These are phyloP conservation scores for Mallotus japonicus DNA, from an alignment of 441 rosid species.

Conservation along the genomic window DNA sequence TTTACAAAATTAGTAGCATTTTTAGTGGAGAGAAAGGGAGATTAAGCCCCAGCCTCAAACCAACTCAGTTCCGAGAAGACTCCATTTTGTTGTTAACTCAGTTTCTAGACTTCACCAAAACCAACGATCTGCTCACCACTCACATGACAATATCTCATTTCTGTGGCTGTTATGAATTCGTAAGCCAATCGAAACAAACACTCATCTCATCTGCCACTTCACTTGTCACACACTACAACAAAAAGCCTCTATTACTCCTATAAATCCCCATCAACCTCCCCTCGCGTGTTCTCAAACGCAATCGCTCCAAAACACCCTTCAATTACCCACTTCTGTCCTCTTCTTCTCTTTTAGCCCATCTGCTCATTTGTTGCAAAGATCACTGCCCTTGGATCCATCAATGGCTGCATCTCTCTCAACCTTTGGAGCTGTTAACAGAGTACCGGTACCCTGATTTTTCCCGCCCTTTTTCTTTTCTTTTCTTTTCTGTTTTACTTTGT, in stretches of 20 bases:
- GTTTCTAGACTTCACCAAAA: not conserved
- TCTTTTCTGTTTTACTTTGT: not conserved
- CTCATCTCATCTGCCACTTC: not conserved
- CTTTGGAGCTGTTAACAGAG: constrained; percentile 34
- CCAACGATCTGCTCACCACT: constrained; percentile 23
- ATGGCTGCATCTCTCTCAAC: constrained; percentile 41
- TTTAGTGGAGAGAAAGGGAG: constrained; percentile 21
- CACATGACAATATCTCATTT: not conserved
- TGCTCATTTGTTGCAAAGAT: not conserved
- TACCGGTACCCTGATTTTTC: constrained; percentile 31
- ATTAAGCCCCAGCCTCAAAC: constrained; percentile 20
- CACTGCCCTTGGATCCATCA: constrained; percentile 24
- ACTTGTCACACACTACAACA: constrained; percentile 8
- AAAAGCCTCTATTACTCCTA: not conserved
- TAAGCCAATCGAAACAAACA: constrained; percentile 20
- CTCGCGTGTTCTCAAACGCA: not conserved
- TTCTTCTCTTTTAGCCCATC: constrained; percentile 5
- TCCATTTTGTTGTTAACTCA: constrained; percentile 24
- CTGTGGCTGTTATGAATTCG: constrained; percentile 27
- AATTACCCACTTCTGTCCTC: constrained; percentile 21
- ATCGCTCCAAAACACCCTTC: constrained; percentile 4
- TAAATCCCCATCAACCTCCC: constrained; percentile 3
- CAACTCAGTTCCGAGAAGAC: constrained; percentile 24
- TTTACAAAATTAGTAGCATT: not conserved
- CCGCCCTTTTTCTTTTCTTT: not conserved